Evolutionary conservation across 352 stramenopile genomes (phyloP).

Genomic region (Phytopythium oedochilum): DNA sequence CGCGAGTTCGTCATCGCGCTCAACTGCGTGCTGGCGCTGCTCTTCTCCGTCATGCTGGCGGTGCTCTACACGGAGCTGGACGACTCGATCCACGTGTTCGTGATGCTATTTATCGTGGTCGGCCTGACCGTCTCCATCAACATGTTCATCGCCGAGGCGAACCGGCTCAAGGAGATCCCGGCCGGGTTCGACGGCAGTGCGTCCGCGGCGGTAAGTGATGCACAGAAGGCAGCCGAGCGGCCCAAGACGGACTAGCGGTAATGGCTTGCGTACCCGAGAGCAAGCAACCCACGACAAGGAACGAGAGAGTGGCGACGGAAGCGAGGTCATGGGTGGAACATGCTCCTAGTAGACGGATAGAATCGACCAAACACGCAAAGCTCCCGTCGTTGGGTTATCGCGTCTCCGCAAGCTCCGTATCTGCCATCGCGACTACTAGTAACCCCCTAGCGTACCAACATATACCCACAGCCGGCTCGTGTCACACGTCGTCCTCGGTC

Average conservation of each 20-base stretch:
- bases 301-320: too few relatives aligned
- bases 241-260: slow-evolving; percentile 61
- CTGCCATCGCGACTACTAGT: background rate
- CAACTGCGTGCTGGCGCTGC: slow-evolving; percentile 61
- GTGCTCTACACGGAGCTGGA: slow-evolving; percentile 81
- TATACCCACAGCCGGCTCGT: too few relatives aligned
- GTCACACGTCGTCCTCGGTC: slow-evolving; percentile 50
- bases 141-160: slow-evolving; percentile 81
- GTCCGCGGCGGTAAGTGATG: slow-evolving; percentile 3
- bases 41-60: slow-evolving; percentile 68
- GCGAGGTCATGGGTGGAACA: too few relatives aligned
- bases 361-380: too few relatives aligned
- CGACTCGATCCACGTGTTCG: slow-evolving; percentile 77
- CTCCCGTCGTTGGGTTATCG: background rate
- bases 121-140: slow-evolving; percentile 83
- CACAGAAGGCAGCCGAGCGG: slow-evolving; percentile 14
- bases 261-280: too few relatives aligned
- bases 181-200: slow-evolving; percentile 2
- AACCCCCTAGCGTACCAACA: too few relatives aligned
- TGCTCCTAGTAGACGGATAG: too few relatives aligned
- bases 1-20: slow-evolving; percentile 69
- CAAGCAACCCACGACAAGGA: too few relatives aligned
- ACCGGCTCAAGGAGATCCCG: slow-evolving; percentile 48
- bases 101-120: slow-evolving; percentile 81
- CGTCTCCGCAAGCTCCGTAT: background rate